Evolutionary conservation across 305 asterid species (phyloP).

Genomic region (Stenogyne calaminthoides): DNA sequence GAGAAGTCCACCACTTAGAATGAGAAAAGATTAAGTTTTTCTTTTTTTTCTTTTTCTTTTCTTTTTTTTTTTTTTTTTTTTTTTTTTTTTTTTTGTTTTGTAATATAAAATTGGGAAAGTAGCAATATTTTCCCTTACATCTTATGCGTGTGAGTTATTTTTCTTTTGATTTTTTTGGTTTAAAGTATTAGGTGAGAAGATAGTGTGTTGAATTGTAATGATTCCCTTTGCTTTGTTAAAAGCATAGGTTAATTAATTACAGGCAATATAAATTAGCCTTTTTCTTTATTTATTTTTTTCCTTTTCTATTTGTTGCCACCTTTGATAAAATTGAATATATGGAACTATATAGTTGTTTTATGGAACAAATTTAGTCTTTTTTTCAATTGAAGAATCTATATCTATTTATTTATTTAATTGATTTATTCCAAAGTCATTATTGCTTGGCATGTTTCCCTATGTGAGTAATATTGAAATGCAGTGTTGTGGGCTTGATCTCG

Average conservation of each 20-base stretch:
- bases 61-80: not conserved
- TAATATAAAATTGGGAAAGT: slow-evolving; percentile 42
- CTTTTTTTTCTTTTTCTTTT: no score
- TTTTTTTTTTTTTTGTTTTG: slow-evolving; percentile 27
- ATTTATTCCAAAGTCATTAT: slow-evolving; percentile 18
- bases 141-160: slow-evolving; percentile 28
- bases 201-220: slow-evolving; percentile 48
- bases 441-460: slow-evolving; percentile 22
- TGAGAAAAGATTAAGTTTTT: not conserved
- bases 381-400: not conserved
- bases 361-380: not conserved
- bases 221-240: slow-evolving; percentile 35
- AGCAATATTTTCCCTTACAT: slow-evolving; percentile 36
- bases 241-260: slow-evolving; percentile 31
- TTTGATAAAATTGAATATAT: slow-evolving; percentile 18
- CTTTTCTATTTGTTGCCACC: not conserved
- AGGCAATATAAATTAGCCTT: slow-evolving; percentile 29
- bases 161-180: slow-evolving; percentile 22
- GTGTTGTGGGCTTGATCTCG: slow-evolving; percentile 31
- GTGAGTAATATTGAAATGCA: not conserved
- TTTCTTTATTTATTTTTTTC: not conserved
- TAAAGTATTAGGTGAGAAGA: slow-evolving; percentile 32
- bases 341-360: slow-evolving; percentile 1
- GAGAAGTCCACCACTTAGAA: not conserved
- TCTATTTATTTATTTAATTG: not conserved